phyloP scores from a whole-genome alignment of 345 rosid species.

The Gynandropsis gynandra region DNA sequence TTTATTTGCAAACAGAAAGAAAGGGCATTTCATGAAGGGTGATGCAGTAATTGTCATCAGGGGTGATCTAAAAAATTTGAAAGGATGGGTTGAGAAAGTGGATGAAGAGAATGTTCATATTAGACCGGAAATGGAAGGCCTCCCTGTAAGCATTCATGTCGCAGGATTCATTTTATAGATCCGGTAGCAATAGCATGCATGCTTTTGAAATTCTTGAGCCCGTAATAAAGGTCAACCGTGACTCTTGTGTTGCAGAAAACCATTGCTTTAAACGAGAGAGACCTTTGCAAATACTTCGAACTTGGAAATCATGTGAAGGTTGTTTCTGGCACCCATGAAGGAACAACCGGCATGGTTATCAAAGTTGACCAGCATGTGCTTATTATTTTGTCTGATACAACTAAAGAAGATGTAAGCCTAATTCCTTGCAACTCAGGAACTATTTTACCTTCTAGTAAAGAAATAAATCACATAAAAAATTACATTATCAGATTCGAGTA shows the following conservation, averaged over 20 bases:
- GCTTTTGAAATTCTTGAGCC: conserved; percentile 11
- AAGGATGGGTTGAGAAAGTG: conserved; percentile 99
- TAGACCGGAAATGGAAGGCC: conserved; percentile 83
- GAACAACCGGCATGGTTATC: conserved; percentile 96
- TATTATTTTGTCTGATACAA: conserved; percentile 78
- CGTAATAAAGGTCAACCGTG: not conserved
- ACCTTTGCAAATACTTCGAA: conserved; percentile 91
- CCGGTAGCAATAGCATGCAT: conserved; percentile 2
- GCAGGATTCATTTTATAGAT: not conserved
- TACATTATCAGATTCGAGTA: conserved; percentile 61
- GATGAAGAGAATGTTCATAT: conserved; percentile 92
- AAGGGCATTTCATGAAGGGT: conserved; percentile 97
- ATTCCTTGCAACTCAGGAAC: conserved; percentile 3
- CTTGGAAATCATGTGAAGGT: conserved; percentile 98
- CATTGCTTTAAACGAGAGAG: conserved; percentile 74
- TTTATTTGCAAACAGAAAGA: conserved; percentile 84
- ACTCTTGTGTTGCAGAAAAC: conserved; percentile 49
- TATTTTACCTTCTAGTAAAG: conserved; percentile 5
- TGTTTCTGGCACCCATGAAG: conserved; percentile 86
- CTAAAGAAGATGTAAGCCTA: conserved; percentile 80
- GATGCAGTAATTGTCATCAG: conserved; percentile 90
- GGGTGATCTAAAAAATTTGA: conserved; percentile 87
- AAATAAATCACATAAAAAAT: not conserved
- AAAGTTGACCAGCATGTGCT: conserved; percentile 96
- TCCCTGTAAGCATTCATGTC: conserved; percentile 59